A percentile compares a stretch with the other conserved stretches of the same genome.
Conservation (phyloP, 352 stramenopile genomes). For the Globisporangium sylvaticum region DNA sequence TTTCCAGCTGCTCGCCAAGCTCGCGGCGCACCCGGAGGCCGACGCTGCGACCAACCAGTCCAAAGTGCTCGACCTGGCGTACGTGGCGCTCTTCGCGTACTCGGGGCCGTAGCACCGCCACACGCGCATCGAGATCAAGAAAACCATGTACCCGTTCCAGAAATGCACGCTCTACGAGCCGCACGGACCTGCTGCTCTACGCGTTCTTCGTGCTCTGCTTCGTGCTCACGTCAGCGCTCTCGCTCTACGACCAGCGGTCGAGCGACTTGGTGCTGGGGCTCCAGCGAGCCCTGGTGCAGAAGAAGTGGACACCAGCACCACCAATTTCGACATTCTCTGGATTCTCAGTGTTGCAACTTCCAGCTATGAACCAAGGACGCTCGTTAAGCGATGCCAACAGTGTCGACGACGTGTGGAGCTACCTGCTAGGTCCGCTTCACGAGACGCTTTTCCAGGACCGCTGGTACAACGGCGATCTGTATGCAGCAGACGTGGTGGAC, state of each 20-base stretch:
- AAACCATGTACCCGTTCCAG: slow-evolving; percentile 58
- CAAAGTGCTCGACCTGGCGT: slow-evolving; percentile 69
- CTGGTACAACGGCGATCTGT: slow-evolving; percentile 61
- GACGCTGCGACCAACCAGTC: slow-evolving; percentile 52
- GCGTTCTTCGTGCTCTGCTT: slow-evolving; percentile 44
- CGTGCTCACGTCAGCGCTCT: slow-evolving; percentile 36
- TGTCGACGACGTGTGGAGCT: slow-evolving; percentile 53
- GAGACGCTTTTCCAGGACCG: slow-evolving; percentile 39
- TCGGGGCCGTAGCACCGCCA: slow-evolving; percentile 54
- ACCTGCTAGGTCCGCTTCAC: slow-evolving; percentile 37
- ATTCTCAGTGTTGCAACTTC: background rate
- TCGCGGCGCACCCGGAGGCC: slow-evolving; percentile 41
- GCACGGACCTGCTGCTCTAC: slow-evolving; percentile 35
- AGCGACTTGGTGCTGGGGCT: slow-evolving; percentile 34
- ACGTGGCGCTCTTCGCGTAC: slow-evolving; percentile 67
- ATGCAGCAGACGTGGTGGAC: slow-evolving; percentile 33
- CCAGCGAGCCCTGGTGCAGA: slow-evolving; percentile 19
- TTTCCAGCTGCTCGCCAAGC: slow-evolving; percentile 57
- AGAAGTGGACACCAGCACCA: background rate
- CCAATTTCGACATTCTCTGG: background rate
- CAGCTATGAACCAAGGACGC: background rate
- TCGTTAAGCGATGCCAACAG: slow-evolving; percentile 34
- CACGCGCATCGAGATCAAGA: slow-evolving; percentile 62
- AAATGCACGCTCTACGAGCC: slow-evolving; percentile 64
- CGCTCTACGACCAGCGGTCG: slow-evolving; percentile 39